A percentile compares a stretch with the other conserved stretches of the same genome.
These are phyloP conservation scores for Naematelia aurantialba DNA, from an alignment of 768 basidiomycete species.

Conservation along the genomic window DNA sequence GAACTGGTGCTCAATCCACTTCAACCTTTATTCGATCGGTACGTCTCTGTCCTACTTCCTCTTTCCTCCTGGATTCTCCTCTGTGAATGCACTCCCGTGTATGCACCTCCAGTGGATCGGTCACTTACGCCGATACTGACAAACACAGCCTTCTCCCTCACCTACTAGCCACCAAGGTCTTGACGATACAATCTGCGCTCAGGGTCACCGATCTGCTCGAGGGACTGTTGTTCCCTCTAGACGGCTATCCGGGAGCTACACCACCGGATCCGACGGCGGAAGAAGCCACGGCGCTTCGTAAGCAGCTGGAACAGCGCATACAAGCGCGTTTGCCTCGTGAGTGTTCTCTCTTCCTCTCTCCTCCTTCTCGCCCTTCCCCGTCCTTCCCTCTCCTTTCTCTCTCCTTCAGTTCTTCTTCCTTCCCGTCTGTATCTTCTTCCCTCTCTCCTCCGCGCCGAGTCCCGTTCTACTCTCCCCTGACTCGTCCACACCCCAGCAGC, in stretches of 20 bases:
- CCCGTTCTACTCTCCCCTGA: too few relatives aligned
- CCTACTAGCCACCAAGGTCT: conserved; percentile 59
- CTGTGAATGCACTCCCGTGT: neutral
- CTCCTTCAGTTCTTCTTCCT: too few relatives aligned
- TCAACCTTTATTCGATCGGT: conserved; percentile 30
- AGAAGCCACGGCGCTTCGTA: conserved; percentile 64
- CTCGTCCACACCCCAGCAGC: too few relatives aligned
- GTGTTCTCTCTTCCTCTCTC: conserved; percentile 11
- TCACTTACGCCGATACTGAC: neutral
- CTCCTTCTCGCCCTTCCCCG: neutral
- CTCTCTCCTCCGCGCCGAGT: too few relatives aligned
- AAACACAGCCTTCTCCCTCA: conserved; percentile 63
- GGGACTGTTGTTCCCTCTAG: conserved; percentile 68
- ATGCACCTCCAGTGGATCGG: neutral
- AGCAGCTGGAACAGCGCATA: conserved; percentile 53
- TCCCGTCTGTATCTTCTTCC: too few relatives aligned
- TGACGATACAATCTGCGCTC: conserved; percentile 59
- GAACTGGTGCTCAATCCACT: conserved; percentile 22
- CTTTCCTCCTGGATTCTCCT: neutral
- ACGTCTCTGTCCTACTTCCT: conserved; percentile 6
- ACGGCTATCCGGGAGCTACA: conserved; percentile 72
- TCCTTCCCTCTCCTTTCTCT: too few relatives aligned
- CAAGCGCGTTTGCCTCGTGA: conserved; percentile 53
- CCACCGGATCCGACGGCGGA: conserved; percentile 71
- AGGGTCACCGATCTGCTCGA: conserved; percentile 60